These are phyloP conservation scores for Harringtonia aguacate DNA, from an alignment of 2,329 filamentous ascomycete species.

Conservation along the genomic window DNA sequence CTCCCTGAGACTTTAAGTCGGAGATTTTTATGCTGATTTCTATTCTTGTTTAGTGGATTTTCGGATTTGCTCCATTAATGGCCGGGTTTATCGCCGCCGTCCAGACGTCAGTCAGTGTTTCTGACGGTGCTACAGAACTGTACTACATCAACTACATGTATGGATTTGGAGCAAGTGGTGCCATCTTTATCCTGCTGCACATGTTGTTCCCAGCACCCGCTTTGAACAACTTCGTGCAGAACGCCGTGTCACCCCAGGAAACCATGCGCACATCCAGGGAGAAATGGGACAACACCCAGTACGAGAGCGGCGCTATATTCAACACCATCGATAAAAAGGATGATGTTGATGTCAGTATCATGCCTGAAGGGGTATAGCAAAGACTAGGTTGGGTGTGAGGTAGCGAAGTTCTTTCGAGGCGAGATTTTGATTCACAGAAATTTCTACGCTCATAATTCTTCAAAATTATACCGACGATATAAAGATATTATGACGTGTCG, in stretches of 20 bases:
- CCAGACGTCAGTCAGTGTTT: conserved; percentile 20
- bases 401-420: no score
- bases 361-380: no score
- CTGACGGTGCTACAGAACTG: conserved; percentile 25
- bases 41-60: conserved; percentile 20
- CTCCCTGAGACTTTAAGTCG: not conserved
- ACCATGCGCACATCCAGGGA: conserved; percentile 18
- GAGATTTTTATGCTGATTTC: not conserved
- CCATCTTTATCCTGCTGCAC: conserved; percentile 22
- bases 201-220: conserved; percentile 15
- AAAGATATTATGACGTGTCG: no score
- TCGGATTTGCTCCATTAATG: conserved; percentile 29
- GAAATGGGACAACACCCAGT: conserved; percentile 18
- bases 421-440: no score
- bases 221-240: conserved; percentile 20
- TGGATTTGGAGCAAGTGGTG: conserved; percentile 23
- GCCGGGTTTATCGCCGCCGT: conserved; percentile 32
- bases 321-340: not conserved
- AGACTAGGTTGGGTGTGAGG: no score
- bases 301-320: not conserved
- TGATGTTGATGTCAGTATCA: no score
- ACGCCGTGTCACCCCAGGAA: conserved; percentile 12
- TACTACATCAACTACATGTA: conserved; percentile 29
- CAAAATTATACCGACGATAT: no score
- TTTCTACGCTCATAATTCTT: no score